Conservation (phyloP, 805 yeast genomes). For the Barnettozyma pratensis region DNA sequence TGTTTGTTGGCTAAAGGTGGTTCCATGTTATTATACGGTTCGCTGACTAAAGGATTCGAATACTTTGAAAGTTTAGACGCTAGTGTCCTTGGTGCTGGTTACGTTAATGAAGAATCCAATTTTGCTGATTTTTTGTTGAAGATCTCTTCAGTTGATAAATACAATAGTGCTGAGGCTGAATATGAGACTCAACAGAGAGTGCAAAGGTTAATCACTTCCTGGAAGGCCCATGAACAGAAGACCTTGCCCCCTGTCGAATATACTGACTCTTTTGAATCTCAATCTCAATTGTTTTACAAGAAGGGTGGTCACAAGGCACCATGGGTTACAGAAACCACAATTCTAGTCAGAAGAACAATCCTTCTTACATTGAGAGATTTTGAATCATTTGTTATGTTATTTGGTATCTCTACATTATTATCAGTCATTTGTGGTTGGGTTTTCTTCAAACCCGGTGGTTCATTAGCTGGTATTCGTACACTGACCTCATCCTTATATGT, state of each 20-base stretch:
- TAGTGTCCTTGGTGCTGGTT: constrained; percentile 36
- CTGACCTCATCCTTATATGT: constrained; percentile 47
- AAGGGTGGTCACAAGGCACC: constrained; percentile 25
- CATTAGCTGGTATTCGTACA: constrained; percentile 63
- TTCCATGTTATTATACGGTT: constrained; percentile 36
- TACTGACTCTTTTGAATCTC: constrained; percentile 9
- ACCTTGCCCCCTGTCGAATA: not conserved
- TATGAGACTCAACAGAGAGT: constrained; percentile 27
- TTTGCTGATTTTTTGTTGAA: constrained; percentile 62
- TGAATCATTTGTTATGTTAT: constrained; percentile 38
- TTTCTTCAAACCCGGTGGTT: constrained; percentile 56
- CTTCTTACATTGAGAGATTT: constrained; percentile 46
- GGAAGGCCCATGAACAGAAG: constrained; percentile 10
- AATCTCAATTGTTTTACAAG: constrained; percentile 2
- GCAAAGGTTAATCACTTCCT: constrained; percentile 7
- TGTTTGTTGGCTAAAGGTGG: constrained; percentile 68
- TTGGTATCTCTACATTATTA: constrained; percentile 40
- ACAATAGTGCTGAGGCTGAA: constrained; percentile 32
- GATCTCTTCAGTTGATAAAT: constrained; percentile 48
- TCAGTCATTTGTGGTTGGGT: constrained; percentile 74
- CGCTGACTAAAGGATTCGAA: constrained; percentile 40
- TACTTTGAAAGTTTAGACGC: constrained; percentile 48
- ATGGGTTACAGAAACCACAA: constrained; percentile 38
- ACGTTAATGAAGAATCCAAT: constrained; percentile 27
- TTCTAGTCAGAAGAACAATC: constrained; percentile 42